These are phyloP conservation scores for Coemansia sp. DNA, from an alignment of 192 early-diverging fungal species.

Conservation along the genomic window DNA sequence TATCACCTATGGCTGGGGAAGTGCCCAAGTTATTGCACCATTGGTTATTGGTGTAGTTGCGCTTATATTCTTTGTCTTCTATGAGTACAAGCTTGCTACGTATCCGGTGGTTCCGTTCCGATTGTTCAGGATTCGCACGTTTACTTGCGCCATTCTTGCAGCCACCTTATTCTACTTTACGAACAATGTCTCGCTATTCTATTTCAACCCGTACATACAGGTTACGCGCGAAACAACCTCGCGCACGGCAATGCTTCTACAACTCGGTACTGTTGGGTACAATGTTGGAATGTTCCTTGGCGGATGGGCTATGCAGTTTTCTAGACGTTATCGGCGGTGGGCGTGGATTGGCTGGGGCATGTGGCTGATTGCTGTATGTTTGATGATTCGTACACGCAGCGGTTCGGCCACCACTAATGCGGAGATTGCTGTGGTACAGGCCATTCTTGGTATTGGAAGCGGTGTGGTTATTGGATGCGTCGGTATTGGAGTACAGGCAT, in stretches of 20 bases:
- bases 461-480: slow-evolving; percentile 46
- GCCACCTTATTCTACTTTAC: slow-evolving; percentile 47
- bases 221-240: slow-evolving; percentile 35
- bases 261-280: slow-evolving; percentile 39
- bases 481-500: slow-evolving; percentile 46
- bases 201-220: slow-evolving; percentile 46
- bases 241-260: slow-evolving; percentile 45
- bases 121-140: slow-evolving; percentile 45
- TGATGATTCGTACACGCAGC: slow-evolving; percentile 49
- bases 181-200: slow-evolving; percentile 43
- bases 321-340: slow-evolving; percentile 44
- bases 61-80: slow-evolving; percentile 40
- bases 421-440: slow-evolving; percentile 46
- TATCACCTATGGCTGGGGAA: slow-evolving; percentile 56
- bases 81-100: slow-evolving; percentile 61
- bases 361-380: slow-evolving; percentile 36
- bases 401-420: slow-evolving; percentile 28
- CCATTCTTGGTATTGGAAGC: slow-evolving; percentile 33
- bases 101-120: slow-evolving; percentile 62
- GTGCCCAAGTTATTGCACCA: slow-evolving; percentile 52
- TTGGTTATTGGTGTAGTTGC: slow-evolving; percentile 38
- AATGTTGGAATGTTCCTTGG: slow-evolving; percentile 40
- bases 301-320: slow-evolving; percentile 52
- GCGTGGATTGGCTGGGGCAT: slow-evolving; percentile 45
- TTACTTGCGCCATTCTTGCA: slow-evolving; percentile 34